Evolutionary conservation across 352 stramenopile species (phyloP), one percentile per base, ranked within the genome.

Genomic region (Phytopythium vexans): DNA sequence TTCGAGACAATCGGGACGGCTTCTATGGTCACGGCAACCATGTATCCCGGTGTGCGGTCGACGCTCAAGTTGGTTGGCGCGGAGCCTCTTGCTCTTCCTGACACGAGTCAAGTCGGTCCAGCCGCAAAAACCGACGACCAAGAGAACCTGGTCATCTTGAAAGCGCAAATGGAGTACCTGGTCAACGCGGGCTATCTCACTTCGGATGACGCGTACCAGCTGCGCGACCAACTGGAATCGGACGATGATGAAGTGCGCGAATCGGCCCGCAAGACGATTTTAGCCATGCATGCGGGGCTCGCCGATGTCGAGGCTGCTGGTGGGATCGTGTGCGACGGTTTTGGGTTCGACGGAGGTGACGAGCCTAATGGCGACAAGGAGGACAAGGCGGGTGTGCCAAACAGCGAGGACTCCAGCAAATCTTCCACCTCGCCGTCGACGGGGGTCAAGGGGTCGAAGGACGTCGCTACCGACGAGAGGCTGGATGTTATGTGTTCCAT

Each of bases 401-500:
- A 1, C 0, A 16, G 31, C 2, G 32, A 50, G n/a, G 32, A 11
- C 21, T 27, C 21, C 21, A 27, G 21, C 21, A 27, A 27, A 27
- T 27, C 21, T 27, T 27, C 21, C 21, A 27, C 21, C 21, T 27
- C 21, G 44, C 31, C 8, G 42, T 15, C 7, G 5, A 33, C 8
- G 9, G 1, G 14, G 14, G 11, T 16, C 9, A 45, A 16, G 8
- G 15, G 5, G 2, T 6, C 48, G 8, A 39, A 21, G 21, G 11
- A 10, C 35, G 39, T 8, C 2, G n/a, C 3, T 15, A 55, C 38
- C 7, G 56, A 71, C 15, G 53, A 69, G 37, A 70, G 82, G 27
- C 58, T 94, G 38, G 79, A 94, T 65, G 84, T 87, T 21, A 61
- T 94, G 49, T 92, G 84, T 58, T 94, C 84, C 10, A 55, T 94